A percentile compares a stretch with the other conserved stretches of the same genome.
These are phyloP conservation scores for Sideroxylon spinosum DNA, from an alignment of 179 eudicot genomes.

Conservation along the genomic window DNA sequence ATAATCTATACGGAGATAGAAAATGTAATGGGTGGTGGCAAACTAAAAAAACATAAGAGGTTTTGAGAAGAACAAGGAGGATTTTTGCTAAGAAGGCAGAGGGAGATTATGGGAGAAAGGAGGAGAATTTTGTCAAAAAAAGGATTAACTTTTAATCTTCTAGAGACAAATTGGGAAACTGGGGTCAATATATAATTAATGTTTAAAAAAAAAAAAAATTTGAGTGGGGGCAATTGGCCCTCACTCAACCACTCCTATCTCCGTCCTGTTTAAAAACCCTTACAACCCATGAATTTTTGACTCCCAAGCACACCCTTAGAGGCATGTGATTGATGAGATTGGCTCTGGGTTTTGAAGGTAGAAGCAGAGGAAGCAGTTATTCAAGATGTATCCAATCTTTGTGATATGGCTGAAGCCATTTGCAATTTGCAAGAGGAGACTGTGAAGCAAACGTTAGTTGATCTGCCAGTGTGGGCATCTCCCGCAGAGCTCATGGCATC, in stretches of 20 bases:
- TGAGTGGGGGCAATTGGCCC: too few relatives aligned
- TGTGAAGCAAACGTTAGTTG: constrained; percentile 30
- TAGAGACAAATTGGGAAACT: background rate
- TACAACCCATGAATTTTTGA: background rate
- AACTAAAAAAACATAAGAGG: background rate
- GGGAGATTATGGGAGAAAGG: too few relatives aligned
- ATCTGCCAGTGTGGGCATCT: constrained; percentile 65
- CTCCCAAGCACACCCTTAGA: background rate
- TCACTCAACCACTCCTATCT: background rate
- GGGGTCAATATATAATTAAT: background rate
- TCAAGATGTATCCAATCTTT: constrained; percentile 44
- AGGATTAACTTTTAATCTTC: too few relatives aligned
- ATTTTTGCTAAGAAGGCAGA: too few relatives aligned
- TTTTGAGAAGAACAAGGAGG: too few relatives aligned
- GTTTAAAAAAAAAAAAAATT: too few relatives aligned
- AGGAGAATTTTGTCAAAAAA: background rate
- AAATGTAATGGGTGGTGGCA: background rate
- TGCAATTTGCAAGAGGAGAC: constrained; percentile 54
- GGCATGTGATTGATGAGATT: background rate
- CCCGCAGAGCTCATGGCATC: constrained; percentile 63
- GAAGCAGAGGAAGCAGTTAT: constrained; percentile 65
- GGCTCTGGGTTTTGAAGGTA: constrained; percentile 37
- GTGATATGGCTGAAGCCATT: constrained; percentile 65
- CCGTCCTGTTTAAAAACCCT: background rate
- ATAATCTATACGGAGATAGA: background rate